Evolutionary conservation across 1,284 basidiomycete genomes (phyloP).

Genomic region (Irpex lacteus): DNA sequence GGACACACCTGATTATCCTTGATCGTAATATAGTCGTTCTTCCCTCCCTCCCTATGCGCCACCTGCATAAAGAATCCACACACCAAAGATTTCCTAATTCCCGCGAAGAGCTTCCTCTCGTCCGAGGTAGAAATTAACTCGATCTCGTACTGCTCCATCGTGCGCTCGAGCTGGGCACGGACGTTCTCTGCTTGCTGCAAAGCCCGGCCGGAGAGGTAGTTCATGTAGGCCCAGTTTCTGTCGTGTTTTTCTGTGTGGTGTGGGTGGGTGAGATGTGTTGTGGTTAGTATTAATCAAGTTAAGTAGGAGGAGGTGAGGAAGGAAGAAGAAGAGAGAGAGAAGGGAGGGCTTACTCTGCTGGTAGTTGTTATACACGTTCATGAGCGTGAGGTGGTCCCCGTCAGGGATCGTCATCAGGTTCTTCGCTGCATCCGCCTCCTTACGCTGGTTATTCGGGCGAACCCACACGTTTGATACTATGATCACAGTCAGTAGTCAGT

Average conservation of each 20-base stretch:
- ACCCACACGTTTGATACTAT: constrained; percentile 93
- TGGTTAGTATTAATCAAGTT: too few species aligned
- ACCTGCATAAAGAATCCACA: constrained; percentile 99
- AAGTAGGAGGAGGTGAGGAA: too few species aligned
- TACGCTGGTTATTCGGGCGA: constrained; percentile 83
- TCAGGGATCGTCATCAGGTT: constrained; percentile 88
- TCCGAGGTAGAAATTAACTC: constrained; percentile 80
- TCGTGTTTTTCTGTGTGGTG: constrained; percentile 54
- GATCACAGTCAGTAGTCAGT: background rate
- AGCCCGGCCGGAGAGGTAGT: constrained; percentile 85
- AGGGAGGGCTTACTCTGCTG: constrained; percentile 58
- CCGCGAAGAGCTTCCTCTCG: constrained; percentile 75
- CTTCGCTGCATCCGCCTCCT: constrained; percentile 92
- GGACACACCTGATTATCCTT: constrained; percentile 79
- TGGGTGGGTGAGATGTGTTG: too few species aligned
- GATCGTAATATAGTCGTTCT: constrained; percentile 82
- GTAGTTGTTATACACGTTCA: constrained; percentile 97
- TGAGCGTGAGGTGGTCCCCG: constrained; percentile 92
- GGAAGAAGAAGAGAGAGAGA: too few species aligned
- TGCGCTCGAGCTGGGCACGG: constrained; percentile 86
- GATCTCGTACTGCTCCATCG: constrained; percentile 92
- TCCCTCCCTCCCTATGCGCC: constrained; percentile 94
- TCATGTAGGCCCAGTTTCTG: constrained; percentile 90
- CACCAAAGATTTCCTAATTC: constrained; percentile 84
- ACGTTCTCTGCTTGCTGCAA: constrained; percentile 95